Evolutionary conservation across 257 asterid genomes (phyloP), one percentile per base, ranked within the genome.

Genomic region (Verbena officinalis): DNA sequence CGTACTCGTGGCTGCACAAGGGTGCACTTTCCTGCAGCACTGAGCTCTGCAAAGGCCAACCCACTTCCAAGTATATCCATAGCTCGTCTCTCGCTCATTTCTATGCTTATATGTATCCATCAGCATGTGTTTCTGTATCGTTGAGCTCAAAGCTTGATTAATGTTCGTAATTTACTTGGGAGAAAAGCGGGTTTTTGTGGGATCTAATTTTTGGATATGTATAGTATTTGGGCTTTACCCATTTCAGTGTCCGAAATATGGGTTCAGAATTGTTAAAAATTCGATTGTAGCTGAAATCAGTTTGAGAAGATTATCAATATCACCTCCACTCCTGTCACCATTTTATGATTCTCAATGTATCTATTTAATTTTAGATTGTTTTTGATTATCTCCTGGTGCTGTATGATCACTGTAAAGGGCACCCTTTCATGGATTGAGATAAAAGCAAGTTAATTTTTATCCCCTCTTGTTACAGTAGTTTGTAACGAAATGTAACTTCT

Each of bases 1-100:
- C 99, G 0, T 93, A 93, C 78, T 93, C 99, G 65, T 93, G 99
- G 97, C 92, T 93, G 38, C 99, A 93, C 77, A 93, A 87, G 76
- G 99, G 99, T n/a, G 99, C 97, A 8, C 86, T 93, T 73, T 83
- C 95, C 57, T 90, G 97, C 75, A 87, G 99, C 81, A 83, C 84
- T 63, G 92, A 93, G n/a, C 97, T 93, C 70, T 93, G 99, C 80
- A 93, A 90, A 81, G 95, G 95, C 77, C 80, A 70, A 3, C 88
- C 95, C 72, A 88, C 97, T 3, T 73, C 92, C 84, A 93, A 80
- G 99, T 93, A 85, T 19, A 14, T 15, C 58, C 21, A 42, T 52
- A 31, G n/a, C 10, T 50, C 23, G 22, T 21, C 24, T 48, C 56
- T 61, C 44, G 10, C 34, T 34, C 36, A 13, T 39, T 73, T 55